Evolutionary conservation across 2,329 filamentous ascomycete species (phyloP), one percentile per base, ranked within the genome.

Genomic region (Diaporthe citrichinensis): DNA sequence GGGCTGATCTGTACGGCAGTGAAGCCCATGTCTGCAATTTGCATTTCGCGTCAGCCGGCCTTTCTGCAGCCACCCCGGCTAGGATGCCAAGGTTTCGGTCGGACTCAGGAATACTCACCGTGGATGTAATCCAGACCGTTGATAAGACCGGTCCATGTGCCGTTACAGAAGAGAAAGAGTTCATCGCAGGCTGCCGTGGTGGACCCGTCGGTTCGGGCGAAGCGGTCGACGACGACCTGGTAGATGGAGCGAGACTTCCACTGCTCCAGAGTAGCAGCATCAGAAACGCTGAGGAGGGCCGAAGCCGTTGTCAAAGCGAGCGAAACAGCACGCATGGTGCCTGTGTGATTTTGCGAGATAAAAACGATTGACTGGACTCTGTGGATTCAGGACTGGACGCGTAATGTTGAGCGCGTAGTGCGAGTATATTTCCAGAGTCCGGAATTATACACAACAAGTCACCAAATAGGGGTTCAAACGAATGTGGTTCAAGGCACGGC

Each of bases 91-190:
- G 41, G 15, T 25, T 46, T 59, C 34, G 65, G 36, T 46, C 59
- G n/a, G 25, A 20, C 31, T 36, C 58, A 39, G 41, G 14, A 20
- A 31, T 49, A 8, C 79, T 78, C 69, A 78, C 87, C 87, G 79
- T 90, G 86, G 80, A 93, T 92, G 80, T 92, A 92, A 81, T 92
- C 91, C 55, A 93, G 86, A 77, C 90, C 87, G 76, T 89, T 86
- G 78, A 88, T 86, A 41, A 93, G 85, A 9, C 92, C 92, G 71
- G 85, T 82, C 80, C 89, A 93, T 0, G 89, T 90, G 23, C 92
- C 92, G 55, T 90, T 90, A 78, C 92, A 93, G 81, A 92, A 92
- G 36, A 81, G 80, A 39, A 82, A 81, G 49, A 83, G 78, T 10
- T 83, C 78, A 68, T 86, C 83, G 78, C 88, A 90, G 1, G 83